Base-by-base conservation (phyloP, 495 filamentous ascomycete genomes). In the Xylaria acuta region DNA sequence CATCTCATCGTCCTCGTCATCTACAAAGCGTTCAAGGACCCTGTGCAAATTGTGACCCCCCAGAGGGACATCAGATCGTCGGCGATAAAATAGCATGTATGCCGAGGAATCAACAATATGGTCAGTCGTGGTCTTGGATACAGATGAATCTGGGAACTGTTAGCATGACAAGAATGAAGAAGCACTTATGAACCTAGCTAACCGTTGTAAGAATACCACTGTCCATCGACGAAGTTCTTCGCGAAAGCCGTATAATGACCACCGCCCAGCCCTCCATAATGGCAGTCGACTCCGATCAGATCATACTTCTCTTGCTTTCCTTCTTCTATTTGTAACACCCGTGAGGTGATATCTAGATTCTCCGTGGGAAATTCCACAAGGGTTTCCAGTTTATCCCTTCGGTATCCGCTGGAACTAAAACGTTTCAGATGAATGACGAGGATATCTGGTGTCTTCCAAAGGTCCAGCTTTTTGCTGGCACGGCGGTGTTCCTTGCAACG, bases 201-300 rank as follows among this genome's bases (percentile, higher is more conserved):
- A 97, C 95, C 96, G 79, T 99, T 98, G 78, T 95, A 98, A 60
- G 95, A 90, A 77, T 97, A 97, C 97, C 97, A 99, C 76, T 90
- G 80, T 71, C 87, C 88, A 70, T 96, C 93, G 67, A 92, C 82
- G 78, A 95, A 98, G 75, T 97, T 98, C 84, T 94, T 94, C 2
- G 94, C 93, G 79, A 89, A 93, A 3, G 97, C 96, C 22, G 94
- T 98, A 81, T 99, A 99, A 80, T 99, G 96, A 0, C 96, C 96
- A 27, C 96, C 96, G 36, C 93, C 92, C 59, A 99, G 85, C 40
- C 93, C 93, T 68, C 97, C 96, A 76, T 91, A 96, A 80, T 99
- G 96, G 79, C 97, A 94, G 80, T 99, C 96, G 1, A 98, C 94
- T 0, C 91, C 96, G 78, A 98, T 92, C 30, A 99, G 85, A 81